Evolutionary conservation across 2,329 filamentous ascomycete species (phyloP), one percentile per base, ranked within the genome.

Genomic region (Parascedosporium putredinis): DNA sequence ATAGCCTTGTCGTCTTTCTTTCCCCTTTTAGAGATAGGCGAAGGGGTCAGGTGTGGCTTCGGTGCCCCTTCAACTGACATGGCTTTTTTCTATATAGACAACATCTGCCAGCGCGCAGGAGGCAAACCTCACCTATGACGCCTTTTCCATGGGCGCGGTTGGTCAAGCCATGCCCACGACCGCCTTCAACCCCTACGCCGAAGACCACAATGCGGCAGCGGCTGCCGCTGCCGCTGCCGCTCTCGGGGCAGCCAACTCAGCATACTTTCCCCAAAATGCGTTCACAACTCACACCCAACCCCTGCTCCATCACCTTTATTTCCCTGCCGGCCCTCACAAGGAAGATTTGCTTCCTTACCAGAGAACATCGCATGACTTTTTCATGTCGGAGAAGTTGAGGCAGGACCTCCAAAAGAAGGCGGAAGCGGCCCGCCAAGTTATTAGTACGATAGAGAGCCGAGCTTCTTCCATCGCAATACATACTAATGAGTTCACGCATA

Each of bases 231-330:
- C 79, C 14, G 73, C 79, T 2, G 95, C 83, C 63, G 95, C 85
- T 60, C 76, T 77, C 45, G 63, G 73, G 6, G 47, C 47, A 2
- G 36, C 47, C 16, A 49, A 31, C 18, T 36, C 34, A 9, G 34
- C 46, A 3, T 49, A 42, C 47, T 49, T 49, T 16, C 34, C 27
- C n/a, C 75, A 76, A 40, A 66, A 66, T 46, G 67, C 70, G 9
- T 83, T 75, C 59, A 63, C 69, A 9, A 64, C 73, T 9, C 71
- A 74, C 14, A 63, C 73, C 18, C 83, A 85, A 55, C 85, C 85
- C 81, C 77, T 89, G 5, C 86, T 91, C 70, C 95, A 96, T 63
- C 93, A 98, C 64, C 76, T 95, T 10, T 98, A 98, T 64, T 87
- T 88, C 27, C 89, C 90, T 0, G 78, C 90, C 51, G 88, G 88